Evolutionary conservation across 148 eudicot genomes (phyloP), one percentile per base, ranked within the genome.

Genomic region (Vaccinium vitisidaea): DNA sequence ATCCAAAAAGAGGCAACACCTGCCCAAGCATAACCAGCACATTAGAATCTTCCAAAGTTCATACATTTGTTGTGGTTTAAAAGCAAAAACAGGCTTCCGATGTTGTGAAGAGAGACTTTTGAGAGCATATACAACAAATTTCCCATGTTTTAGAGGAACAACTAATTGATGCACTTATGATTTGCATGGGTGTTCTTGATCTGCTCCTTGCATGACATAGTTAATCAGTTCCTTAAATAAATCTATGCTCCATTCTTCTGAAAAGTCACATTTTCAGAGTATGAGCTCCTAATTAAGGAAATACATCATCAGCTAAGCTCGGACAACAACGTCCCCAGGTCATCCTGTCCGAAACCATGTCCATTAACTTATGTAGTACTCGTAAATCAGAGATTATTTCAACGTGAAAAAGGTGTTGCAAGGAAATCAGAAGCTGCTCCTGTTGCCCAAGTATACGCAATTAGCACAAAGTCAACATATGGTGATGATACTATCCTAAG

Each of bases 11-110:
- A 50, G 50, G 82, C 43, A 18, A 75, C 49, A 95, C 99, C 99
- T 97, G 99, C 84, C 99, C 99, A 74, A 95, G 5, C 43, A 48
- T 3, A 25, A 75, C 18, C 61, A 82, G 1, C 14, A 2, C 54
- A 54, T 81, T 61, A 8, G 54, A 52, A 50, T 48, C 59, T 82
- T 27, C 9, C 81, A 49, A 49, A 16, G 25, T 30, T 50, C 59
- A 82, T 16, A 63, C 46, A 30, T 39, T 14, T 49, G 23, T 5
- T 11, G 36, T 53, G 25, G 32, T 49, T 81, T 7, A 25, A 49
- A 15, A 82, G n/a, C 8, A 16, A 49, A 49, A 69, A 15, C 46
- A 52, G 59, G 77, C 75, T 69, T 32, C 53, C 48, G 13, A 21
- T 61, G 27, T 61, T 80, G 54, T 9, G 8, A 55, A 15, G 16